phyloP scores from a whole-genome alignment of 1,284 basidiomycete species.

The Erythrobasidium hasegawianum region DNA sequence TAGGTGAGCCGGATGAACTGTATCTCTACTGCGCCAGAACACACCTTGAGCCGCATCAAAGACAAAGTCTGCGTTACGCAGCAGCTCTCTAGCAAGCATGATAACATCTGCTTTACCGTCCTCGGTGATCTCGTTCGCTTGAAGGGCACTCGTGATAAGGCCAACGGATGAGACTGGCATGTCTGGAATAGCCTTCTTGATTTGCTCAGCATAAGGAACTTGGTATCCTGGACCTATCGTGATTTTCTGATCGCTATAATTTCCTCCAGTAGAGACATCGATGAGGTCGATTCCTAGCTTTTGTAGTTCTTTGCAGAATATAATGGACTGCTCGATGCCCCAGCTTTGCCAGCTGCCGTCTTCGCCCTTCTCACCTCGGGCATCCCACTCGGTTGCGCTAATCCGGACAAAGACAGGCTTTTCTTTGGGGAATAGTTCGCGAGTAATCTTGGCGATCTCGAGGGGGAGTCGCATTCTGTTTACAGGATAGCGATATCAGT shows the following conservation, averaged over 20 bases:
- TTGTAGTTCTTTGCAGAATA: conserved; percentile 58
- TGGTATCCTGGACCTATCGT: conserved; percentile 62
- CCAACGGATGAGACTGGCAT: conserved; percentile 63
- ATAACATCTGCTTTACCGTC: conserved; percentile 66
- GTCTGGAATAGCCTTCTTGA: conserved; percentile 61
- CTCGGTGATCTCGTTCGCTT: conserved; percentile 65
- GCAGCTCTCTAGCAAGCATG: conserved; percentile 63
- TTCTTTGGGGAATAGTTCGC: conserved; percentile 58
- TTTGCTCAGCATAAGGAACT: conserved; percentile 64
- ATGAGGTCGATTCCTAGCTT: conserved; percentile 66
- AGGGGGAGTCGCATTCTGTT: conserved; percentile 62
- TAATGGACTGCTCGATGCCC: conserved; percentile 71
- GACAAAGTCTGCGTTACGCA: conserved; percentile 58
- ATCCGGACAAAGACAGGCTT: conserved; percentile 72
- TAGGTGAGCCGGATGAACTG: not conserved
- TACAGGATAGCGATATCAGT: no score
- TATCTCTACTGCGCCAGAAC: no score
- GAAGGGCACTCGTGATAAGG: conserved; percentile 61
- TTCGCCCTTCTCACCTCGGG: conserved; percentile 60
- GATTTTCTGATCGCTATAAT: conserved; percentile 62
- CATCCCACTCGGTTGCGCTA: conserved; percentile 73
- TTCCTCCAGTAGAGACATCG: conserved; percentile 67
- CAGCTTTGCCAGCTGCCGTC: conserved; percentile 62
- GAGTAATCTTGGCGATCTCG: conserved; percentile 57
- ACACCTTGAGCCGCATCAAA: conserved; percentile 52